Conservation (phyloP, 257 asterid genomes). For the Nicotiana tabacum region DNA sequence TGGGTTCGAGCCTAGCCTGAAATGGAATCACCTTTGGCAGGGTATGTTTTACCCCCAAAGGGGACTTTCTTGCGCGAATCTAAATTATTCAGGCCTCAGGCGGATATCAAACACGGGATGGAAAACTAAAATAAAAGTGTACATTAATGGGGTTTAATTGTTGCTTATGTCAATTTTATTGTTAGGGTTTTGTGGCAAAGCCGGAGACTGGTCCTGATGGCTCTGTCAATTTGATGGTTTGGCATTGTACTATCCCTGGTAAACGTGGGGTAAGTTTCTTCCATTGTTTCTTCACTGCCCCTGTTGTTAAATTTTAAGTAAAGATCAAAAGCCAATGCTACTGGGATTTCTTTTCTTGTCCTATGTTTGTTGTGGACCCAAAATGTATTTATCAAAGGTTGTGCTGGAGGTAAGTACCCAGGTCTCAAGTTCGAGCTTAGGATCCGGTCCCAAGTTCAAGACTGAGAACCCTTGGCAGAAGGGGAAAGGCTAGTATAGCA, state of each 20-base stretch:
- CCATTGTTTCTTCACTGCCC: neutral
- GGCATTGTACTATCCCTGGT: conserved; percentile 32
- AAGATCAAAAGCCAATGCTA: neutral
- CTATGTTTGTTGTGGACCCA: neutral
- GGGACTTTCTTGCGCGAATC: neutral
- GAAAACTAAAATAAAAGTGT: neutral
- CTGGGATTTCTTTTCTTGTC: neutral
- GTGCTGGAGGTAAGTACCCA: neutral
- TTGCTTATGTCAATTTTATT: neutral
- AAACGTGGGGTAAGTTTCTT: conserved; percentile 22
- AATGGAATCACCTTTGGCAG: neutral
- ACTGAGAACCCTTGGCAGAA: too few relatives aligned
- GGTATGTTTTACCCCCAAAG: neutral
- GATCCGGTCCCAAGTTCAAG: neutral
- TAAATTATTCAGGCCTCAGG: neutral
- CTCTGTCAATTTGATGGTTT: conserved; percentile 25
- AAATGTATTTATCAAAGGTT: neutral
- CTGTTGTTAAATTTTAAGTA: neutral
- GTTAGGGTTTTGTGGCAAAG: conserved; percentile 34
- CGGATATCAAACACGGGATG: neutral
- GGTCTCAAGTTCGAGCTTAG: neutral
- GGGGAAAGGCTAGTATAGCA: too few relatives aligned
- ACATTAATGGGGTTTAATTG: neutral
- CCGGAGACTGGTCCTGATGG: conserved; percentile 27
- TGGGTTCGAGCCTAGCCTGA: too few relatives aligned